phyloP scores from a whole-genome alignment of 164 flowering plant species.

The Tinospora cordifolia region DNA sequence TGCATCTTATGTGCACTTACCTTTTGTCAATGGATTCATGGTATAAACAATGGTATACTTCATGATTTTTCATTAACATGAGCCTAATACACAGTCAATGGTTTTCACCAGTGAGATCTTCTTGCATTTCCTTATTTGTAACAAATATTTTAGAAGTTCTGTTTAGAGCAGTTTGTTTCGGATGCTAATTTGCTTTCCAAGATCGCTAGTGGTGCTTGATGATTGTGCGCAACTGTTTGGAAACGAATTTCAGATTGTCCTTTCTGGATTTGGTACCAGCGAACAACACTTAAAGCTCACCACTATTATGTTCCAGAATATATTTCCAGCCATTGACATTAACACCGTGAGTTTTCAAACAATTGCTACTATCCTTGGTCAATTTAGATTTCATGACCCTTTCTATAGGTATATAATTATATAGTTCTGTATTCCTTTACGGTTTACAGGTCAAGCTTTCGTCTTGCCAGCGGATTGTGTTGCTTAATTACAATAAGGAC shows the following conservation, averaged over 20 bases:
- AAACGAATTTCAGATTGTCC: slow-evolving; percentile 57
- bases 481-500: slow-evolving; percentile 83
- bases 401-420: background rate
- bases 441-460: slow-evolving; percentile 68
- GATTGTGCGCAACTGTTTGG: background rate
- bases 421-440: background rate
- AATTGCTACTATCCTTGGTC: background rate
- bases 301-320: slow-evolving; percentile 83
- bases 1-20: background rate
- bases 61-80: background rate
- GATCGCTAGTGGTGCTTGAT: background rate
- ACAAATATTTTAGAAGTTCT: background rate
- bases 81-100: background rate
- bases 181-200: background rate
- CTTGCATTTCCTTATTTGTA: background rate
- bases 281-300: slow-evolving; percentile 83
- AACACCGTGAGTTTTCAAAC: slow-evolving; percentile 59
- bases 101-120: background rate
- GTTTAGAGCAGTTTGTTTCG: background rate
- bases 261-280: slow-evolving; percentile 84
- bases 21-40: background rate
- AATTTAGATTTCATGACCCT: background rate
- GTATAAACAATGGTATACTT: background rate
- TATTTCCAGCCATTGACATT: slow-evolving; percentile 86
- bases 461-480: slow-evolving; percentile 82